Evolutionary conservation across 495 filamentous ascomycete species (phyloP).

Genomic region (Pseudevernia furfuracea): DNA sequence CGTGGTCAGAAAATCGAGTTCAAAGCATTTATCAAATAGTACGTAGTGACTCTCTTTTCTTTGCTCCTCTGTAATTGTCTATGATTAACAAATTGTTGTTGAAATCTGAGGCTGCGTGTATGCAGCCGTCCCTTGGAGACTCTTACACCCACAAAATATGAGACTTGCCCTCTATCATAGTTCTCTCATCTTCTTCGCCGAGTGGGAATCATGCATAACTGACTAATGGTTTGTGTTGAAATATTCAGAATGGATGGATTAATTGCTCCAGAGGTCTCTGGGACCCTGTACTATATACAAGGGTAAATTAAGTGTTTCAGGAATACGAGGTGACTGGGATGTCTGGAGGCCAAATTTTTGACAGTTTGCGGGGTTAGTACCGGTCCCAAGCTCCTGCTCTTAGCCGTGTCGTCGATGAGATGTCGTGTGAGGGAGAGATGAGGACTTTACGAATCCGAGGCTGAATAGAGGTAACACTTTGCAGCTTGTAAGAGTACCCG

Average conservation of each 20-base stretch:
- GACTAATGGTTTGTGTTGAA: too few species aligned
- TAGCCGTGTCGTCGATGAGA: neutral
- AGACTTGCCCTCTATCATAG: neutral
- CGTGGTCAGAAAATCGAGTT: neutral
- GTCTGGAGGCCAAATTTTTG: too few species aligned
- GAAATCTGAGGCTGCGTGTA: constrained; percentile 20
- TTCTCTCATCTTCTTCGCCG: neutral
- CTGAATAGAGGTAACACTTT: neutral
- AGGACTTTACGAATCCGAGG: neutral
- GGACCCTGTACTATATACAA: too few species aligned
- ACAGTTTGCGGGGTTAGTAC: neutral
- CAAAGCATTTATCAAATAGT: neutral
- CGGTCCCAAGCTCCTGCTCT: neutral
- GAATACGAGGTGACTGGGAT: too few species aligned
- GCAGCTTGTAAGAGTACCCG: neutral
- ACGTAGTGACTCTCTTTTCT: neutral
- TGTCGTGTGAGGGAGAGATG: neutral
- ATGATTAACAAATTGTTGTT: constrained; percentile 19
- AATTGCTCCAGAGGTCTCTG: too few species aligned
- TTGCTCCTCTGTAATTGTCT: neutral
- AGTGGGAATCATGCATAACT: neutral
- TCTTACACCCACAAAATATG: constrained; percentile 16
- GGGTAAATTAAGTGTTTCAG: too few species aligned
- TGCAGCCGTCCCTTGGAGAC: constrained; percentile 15
- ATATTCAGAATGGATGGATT: too few species aligned